Evolutionary conservation across 2,329 filamentous ascomycete genomes (phyloP), one percentile per base, ranked within the genome.

Genomic region (Corynespora cassiicola): DNA sequence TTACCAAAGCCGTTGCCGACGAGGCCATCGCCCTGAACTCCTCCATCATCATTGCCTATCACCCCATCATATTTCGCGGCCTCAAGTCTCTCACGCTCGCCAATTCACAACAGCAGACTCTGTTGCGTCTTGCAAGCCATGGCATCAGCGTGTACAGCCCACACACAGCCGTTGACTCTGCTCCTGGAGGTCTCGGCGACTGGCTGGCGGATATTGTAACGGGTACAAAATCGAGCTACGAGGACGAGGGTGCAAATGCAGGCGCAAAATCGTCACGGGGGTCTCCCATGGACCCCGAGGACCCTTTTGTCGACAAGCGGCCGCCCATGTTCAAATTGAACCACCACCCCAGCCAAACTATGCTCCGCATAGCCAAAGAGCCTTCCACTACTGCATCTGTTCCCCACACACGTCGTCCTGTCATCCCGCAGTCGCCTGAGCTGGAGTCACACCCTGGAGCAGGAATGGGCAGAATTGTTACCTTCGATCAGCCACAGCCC

Each of bases 81-180:
- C 78, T 99, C 54, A 99, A 96, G 72, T 86, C 88, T 50, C 75
- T 99, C 63, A 95, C 89, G 21, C 80, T 90, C 31, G 79, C 79
- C 46, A 88, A 99, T 63, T 81, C 89, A 7, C 94, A 97, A 68
- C 94, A 99, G 65, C 80, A 85, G 27, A 88, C 88, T 6, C 81
- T 99, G 20, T 78, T 99, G 4, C 81, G 86, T 28, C 80, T 99
- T 9, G 87, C 86, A 30, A 87, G 88, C 48, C 84, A 88, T 66
- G 91, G 92, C 22, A 90, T 99, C 58, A 95, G 90, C 50, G 90
- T 99, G 39, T 99, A 97, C 75, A 90, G 87, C 51, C 94, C 94
- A 1, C 94, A 99, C 71, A 99, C 94, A 0, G 92, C 94, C 10
- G 83, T 97, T 27, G 94, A 99, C 69, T 90, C 90, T 24, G 88